Base-by-base conservation (phyloP, 345 rosid species). In the Acer negundo region DNA sequence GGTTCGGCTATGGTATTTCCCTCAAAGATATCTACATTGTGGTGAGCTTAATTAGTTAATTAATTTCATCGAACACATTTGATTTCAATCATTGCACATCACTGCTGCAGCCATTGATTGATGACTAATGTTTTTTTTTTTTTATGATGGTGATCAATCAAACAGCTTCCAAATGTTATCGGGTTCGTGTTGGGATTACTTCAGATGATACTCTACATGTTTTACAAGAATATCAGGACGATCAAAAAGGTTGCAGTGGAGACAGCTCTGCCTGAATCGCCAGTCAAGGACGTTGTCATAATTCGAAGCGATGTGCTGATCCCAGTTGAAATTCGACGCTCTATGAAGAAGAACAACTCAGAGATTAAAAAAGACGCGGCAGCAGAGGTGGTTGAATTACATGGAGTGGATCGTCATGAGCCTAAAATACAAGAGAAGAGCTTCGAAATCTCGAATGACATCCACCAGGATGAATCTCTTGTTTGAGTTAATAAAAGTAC, bases 1-100 rank as follows among this genome's bases (percentile, higher is more conserved):
- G 99, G 99, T 92, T 94, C 77, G 82, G 83, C 31, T 96, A 93
- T 58, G 99, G 99, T 6, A 75, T 92, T 26, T 81, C 90, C 67
- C 66, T 64, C 3, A 77, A 84, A 35, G 97, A 96, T 84, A 69
- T 84, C 7, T 89, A 95, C 70, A 83, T 96, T 23, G 92, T 92
- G 42, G 99, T 96, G 87, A 89, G 93, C 80, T 11, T 31, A 65
- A 40, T 40, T 40, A 40, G 6, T 40, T 42, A 49, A 11, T 49
- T 19, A 23, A 55, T 16, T 59, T 24, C 16, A 15, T 75, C 20
- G 12, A 17, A 55, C 58, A 40, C 40, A 22, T 23, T 76, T 3
- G 15, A 19, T 15, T 15, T 17, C 0, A 10, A 6, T n/a, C 58
- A 53, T 74, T 28, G 16, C 22, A 26, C 20, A 15, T 62, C 58